phyloP scores from a whole-genome alignment of 2,329 filamentous ascomycete species.

The Calonectria multiphialidica region DNA sequence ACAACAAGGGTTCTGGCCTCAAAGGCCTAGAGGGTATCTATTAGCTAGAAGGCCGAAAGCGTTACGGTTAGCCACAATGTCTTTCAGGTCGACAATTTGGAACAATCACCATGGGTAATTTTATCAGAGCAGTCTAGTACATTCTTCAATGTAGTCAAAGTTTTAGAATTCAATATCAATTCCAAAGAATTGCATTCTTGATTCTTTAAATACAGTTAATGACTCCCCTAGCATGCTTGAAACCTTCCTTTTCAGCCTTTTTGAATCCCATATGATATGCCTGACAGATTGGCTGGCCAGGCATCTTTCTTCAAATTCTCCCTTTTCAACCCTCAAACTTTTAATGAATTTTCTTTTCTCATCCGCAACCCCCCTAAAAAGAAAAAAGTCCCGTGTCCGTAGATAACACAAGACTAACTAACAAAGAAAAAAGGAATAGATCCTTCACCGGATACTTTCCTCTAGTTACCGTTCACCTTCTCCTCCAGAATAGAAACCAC shows the following conservation, averaged over 20 bases:
- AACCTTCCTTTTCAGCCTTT: not conserved
- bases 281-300: not conserved
- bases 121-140: not conserved
- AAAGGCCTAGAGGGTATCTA: too few relatives aligned
- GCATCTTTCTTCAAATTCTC: not conserved
- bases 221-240: not conserved
- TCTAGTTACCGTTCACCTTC: not conserved
- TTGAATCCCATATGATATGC: not conserved
- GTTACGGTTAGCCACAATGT: too few relatives aligned
- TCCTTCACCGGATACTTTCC: not conserved
- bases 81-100: too few relatives aligned
- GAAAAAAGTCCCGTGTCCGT: not conserved
- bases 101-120: too few relatives aligned
- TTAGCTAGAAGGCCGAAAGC: too few relatives aligned
- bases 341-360: not conserved
- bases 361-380: not conserved
- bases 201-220: not conserved
- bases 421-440: not conserved
- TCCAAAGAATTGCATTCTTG: not conserved
- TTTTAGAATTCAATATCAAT: too few relatives aligned
- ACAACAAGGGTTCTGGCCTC: too few relatives aligned
- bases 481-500: not conserved
- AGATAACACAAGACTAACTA: not conserved
- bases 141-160: too few relatives aligned
- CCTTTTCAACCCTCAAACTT: not conserved